Conservation (phyloP, 768 basidiomycete genomes). For the Podaxis sp. region DNA sequence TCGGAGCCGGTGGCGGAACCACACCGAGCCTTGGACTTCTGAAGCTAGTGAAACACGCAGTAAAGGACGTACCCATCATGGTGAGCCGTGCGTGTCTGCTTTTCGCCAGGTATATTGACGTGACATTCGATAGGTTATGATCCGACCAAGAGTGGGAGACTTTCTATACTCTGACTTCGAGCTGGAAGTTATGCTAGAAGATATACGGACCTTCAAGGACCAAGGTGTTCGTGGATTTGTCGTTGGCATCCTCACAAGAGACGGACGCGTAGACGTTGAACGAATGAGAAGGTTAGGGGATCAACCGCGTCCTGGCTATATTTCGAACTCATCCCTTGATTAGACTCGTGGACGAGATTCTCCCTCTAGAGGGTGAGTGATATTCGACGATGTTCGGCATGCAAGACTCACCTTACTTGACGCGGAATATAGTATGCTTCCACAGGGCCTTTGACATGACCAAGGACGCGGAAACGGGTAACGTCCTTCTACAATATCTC, state of each 20-base stretch:
- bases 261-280: conserved; percentile 59
- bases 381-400: not conserved
- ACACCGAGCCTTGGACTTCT: conserved; percentile 81
- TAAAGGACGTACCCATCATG: conserved; percentile 64
- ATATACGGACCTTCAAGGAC: conserved; percentile 61
- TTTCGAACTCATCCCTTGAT: not conserved
- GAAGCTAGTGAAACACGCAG: conserved; percentile 49
- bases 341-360: conserved; percentile 58
- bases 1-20: conserved; percentile 75
- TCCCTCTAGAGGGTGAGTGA: conserved; percentile 59
- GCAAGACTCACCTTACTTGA: not conserved
- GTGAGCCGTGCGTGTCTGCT: conserved; percentile 33
- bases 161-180: conserved; percentile 73
- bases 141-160: conserved; percentile 78
- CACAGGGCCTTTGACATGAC: conserved; percentile 82
- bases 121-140: conserved; percentile 59
- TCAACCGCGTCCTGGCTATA: not conserved
- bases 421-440: conserved; percentile 57
- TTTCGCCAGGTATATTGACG: not conserved
- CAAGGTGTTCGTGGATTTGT: conserved; percentile 65
- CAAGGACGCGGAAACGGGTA: conserved; percentile 52
- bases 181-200: conserved; percentile 71
- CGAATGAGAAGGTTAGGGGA: conserved; percentile 53
- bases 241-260: conserved; percentile 56
- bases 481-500: conserved; percentile 5